Evolutionary conservation across 2,329 filamentous ascomycete genomes (phyloP).

Genomic region (Diaporthe aspalathi): DNA sequence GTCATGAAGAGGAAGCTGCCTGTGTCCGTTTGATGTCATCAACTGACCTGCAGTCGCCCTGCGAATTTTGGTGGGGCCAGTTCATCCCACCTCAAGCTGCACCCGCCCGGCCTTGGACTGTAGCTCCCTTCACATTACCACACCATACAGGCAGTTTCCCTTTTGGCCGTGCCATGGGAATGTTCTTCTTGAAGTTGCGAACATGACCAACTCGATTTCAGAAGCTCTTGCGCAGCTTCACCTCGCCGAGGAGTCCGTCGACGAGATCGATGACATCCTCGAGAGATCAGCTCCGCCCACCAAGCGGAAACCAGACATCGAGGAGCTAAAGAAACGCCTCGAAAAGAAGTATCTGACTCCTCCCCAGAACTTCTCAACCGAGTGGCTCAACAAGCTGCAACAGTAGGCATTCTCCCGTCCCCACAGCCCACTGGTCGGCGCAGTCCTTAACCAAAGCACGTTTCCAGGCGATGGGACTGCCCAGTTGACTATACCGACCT

Average conservation of each 20-base stretch:
- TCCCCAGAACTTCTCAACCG: constrained; percentile 79
- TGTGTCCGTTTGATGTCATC: constrained; percentile 19
- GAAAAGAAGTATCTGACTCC: constrained; percentile 84
- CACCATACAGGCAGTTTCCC: background rate
- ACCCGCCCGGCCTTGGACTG: background rate
- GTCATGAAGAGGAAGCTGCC: background rate
- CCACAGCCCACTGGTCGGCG: background rate
- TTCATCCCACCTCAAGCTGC: constrained; percentile 33
- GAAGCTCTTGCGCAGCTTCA: constrained; percentile 64
- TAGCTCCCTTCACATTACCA: background rate
- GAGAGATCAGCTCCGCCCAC: constrained; percentile 57
- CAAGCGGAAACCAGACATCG: constrained; percentile 62
- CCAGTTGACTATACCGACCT: constrained; percentile 84
- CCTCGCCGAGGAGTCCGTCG: constrained; percentile 50
- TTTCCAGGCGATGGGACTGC: constrained; percentile 75
- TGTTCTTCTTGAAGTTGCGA: background rate
- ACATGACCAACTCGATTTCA: constrained; percentile 53
- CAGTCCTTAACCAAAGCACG: constrained; percentile 25
- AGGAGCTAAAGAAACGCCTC: constrained; percentile 76
- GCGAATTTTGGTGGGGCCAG: constrained; percentile 36
- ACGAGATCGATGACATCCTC: constrained; percentile 68
- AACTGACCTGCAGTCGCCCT: constrained; percentile 21
- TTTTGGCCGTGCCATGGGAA: background rate
- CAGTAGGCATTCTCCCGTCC: constrained; percentile 61
- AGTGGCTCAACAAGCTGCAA: constrained; percentile 91